Conservation (phyloP, 768 basidiomycete genomes). For the Trametes villosa region DNA sequence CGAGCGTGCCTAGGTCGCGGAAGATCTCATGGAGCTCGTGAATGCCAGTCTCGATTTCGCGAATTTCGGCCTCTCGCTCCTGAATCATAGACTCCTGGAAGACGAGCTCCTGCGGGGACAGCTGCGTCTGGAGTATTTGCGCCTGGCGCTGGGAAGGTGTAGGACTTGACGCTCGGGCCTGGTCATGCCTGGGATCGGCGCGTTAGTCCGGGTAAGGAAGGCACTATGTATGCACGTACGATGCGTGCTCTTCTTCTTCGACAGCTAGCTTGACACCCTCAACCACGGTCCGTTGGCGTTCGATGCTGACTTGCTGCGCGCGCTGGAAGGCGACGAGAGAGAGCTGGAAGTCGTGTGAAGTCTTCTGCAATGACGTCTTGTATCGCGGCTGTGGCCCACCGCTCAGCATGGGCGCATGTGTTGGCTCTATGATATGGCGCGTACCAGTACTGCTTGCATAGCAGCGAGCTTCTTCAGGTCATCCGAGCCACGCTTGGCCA, state of each 20-base stretch:
- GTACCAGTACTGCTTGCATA: constrained; percentile 63
- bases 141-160: constrained; percentile 68
- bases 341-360: constrained; percentile 89
- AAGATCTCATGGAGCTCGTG: constrained; percentile 97
- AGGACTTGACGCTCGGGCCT: constrained; percentile 35
- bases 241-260: constrained; percentile 61
- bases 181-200: constrained; percentile 14
- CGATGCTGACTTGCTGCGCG: constrained; percentile 88
- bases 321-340: constrained; percentile 92
- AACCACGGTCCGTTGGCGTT: constrained; percentile 87
- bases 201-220: neutral
- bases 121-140: constrained; percentile 67
- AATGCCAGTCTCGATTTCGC: constrained; percentile 96
- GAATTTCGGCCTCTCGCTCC: constrained; percentile 93
- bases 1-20: constrained; percentile 91
- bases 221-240: constrained; percentile 30
- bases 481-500: constrained; percentile 93
- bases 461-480: constrained; percentile 88
- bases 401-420: neutral
- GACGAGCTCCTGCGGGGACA: constrained; percentile 91
- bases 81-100: constrained; percentile 95
- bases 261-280: constrained; percentile 84
- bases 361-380: constrained; percentile 87
- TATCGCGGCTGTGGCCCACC: constrained; percentile 62
- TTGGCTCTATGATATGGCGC: constrained; percentile 24